A percentile compares a stretch with the other conserved stretches of the same genome.
Evolutionary conservation across 2,329 filamentous ascomycete genomes (phyloP).

Genomic region (Paracamarosporium sp.): DNA sequence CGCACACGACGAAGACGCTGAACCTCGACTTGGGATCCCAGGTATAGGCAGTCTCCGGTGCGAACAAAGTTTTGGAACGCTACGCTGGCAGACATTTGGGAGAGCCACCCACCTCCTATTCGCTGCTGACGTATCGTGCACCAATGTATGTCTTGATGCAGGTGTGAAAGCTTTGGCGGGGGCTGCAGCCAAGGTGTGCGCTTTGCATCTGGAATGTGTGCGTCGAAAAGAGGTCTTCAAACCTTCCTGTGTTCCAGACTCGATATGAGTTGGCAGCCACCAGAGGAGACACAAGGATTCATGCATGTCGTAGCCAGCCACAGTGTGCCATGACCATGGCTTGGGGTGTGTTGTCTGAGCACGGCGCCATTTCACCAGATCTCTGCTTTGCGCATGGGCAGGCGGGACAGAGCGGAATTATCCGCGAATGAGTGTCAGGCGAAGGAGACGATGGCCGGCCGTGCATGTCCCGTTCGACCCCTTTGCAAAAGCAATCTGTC

Average conservation of each 20-base stretch:
- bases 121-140: neutral
- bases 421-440: neutral
- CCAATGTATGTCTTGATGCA: neutral
- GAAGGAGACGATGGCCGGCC: neutral
- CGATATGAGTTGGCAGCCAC: neutral
- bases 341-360: neutral
- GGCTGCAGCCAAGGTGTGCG: neutral
- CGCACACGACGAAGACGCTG: neutral
- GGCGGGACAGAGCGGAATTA: neutral
- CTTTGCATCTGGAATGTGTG: neutral
- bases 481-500: neutral
- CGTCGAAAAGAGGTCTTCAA: neutral
- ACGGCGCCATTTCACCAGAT: neutral
- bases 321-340: neutral
- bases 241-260: constrained; percentile 3
- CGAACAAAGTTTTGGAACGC: neutral
- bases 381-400: neutral
- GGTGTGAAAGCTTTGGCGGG: neutral
- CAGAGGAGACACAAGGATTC: neutral
- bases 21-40: neutral
- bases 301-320: neutral
- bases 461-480: too few relatives aligned
- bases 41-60: neutral
- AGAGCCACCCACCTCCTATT: neutral
- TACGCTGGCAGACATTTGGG: neutral